Evolutionary conservation across 345 rosid species (phyloP).

Genomic region (Raphanus raphanistrum): DNA sequence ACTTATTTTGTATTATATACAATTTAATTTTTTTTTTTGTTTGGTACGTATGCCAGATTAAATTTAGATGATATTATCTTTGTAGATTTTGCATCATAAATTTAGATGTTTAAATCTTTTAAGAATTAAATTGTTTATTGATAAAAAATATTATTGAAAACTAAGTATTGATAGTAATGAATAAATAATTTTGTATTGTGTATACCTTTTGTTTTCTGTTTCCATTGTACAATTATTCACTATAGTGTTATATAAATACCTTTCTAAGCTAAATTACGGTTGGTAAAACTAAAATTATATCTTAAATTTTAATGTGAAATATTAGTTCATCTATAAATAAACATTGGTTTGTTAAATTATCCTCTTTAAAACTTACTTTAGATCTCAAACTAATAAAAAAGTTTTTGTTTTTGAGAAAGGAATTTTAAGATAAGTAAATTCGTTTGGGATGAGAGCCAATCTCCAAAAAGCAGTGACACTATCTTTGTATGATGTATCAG

Average conservation of each 20-base stretch:
- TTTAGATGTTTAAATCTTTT: too few species aligned
- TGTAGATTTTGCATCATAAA: too few species aligned
- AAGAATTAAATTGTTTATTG: background rate
- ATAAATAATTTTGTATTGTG: background rate
- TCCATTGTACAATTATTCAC: background rate
- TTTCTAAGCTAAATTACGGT: background rate
- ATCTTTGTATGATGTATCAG: constrained; percentile 37
- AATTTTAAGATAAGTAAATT: constrained; percentile 27
- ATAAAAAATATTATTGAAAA: background rate
- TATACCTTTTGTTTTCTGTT: background rate
- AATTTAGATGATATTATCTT: too few species aligned
- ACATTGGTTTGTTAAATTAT: background rate
- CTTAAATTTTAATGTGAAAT: background rate
- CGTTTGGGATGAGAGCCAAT: constrained; percentile 42
- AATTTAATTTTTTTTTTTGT: too few species aligned
- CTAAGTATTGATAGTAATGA: background rate
- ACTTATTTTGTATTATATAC: too few species aligned
- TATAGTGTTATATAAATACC: background rate
- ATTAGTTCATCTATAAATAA: background rate
- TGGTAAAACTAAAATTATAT: background rate
- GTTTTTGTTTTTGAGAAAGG: background rate
- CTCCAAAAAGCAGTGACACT: constrained; percentile 38
- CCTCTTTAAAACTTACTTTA: background rate
- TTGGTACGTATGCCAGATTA: too few species aligned
- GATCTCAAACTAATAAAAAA: constrained; percentile 4